Conservation (phyloP, 345 rosid species). For the Hibiscus mutabilis region DNA sequence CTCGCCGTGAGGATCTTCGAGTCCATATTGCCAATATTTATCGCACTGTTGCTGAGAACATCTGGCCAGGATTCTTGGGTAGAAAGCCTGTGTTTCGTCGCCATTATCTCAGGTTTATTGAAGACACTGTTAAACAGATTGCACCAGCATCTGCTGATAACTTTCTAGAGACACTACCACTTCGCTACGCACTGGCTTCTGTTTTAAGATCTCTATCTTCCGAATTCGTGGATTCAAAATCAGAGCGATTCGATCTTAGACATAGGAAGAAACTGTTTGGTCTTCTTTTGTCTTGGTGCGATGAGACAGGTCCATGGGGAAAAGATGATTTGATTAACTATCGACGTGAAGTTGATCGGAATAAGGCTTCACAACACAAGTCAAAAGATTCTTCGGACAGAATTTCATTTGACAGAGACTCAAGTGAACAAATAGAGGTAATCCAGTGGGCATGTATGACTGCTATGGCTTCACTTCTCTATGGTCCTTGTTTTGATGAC, state of each 20-base stretch:
- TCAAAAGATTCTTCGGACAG: slow-evolving; percentile 93
- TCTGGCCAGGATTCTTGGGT: slow-evolving; percentile 93
- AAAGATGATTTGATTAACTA: slow-evolving; percentile 81
- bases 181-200: slow-evolving; percentile 88
- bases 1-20: slow-evolving; percentile 92
- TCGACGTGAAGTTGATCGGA: slow-evolving; percentile 95
- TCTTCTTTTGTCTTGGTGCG: slow-evolving; percentile 86
- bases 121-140: slow-evolving; percentile 71
- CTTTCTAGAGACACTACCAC: slow-evolving; percentile 85
- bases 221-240: slow-evolving; percentile 84
- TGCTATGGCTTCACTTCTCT: slow-evolving; percentile 94
- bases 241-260: slow-evolving; percentile 88
- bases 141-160: slow-evolving; percentile 52
- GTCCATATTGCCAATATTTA: slow-evolving; percentile 81
- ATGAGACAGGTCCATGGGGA: slow-evolving; percentile 81
- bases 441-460: slow-evolving; percentile 97
- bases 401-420: slow-evolving; percentile 87
- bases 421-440: slow-evolving; percentile 86
- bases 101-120: slow-evolving; percentile 88
- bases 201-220: slow-evolving; percentile 88
- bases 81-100: slow-evolving; percentile 82
- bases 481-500: slow-evolving; percentile 98
- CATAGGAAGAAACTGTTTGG: slow-evolving; percentile 86
- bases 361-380: slow-evolving; percentile 87
- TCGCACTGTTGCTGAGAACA: slow-evolving; percentile 81